phyloP scores from a whole-genome alignment of 176 grass and related monocot genomes.

The Thalia dealbata region DNA sequence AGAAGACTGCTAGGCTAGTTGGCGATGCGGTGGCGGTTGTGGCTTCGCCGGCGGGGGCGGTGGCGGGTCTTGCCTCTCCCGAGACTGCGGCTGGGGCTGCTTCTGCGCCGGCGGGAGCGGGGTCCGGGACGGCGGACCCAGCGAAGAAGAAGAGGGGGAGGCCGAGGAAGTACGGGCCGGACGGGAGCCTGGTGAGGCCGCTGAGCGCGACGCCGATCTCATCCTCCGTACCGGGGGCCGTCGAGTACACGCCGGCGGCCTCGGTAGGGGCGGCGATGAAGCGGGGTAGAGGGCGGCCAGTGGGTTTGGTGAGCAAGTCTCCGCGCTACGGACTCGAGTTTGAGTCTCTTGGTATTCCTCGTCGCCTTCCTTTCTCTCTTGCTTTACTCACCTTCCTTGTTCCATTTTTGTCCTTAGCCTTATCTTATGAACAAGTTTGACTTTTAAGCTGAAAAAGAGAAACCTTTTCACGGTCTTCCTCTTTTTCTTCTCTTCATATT shows the following conservation, averaged over 20 bases:
- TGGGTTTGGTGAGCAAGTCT: slow-evolving; percentile 49
- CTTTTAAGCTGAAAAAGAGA: not conserved
- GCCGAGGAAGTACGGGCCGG: slow-evolving; percentile 78
- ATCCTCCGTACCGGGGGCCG: slow-evolving; percentile 55
- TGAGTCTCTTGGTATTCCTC: slow-evolving; percentile 12
- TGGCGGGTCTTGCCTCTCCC: not conserved
- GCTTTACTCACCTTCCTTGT: not conserved
- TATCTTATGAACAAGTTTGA: not conserved
- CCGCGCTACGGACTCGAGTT: not conserved
- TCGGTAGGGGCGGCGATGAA: slow-evolving; percentile 81
- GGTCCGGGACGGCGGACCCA: not conserved
- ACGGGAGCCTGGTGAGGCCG: slow-evolving; percentile 58
- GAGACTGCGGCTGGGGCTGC: not conserved
- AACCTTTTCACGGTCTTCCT: not conserved
- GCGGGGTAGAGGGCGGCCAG: slow-evolving; percentile 51
- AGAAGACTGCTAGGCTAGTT: not conserved
- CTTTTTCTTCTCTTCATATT: not conserved
- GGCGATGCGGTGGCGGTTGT: not conserved
- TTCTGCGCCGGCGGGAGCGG: not conserved
- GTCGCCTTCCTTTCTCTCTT: not conserved
- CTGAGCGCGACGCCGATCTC: slow-evolving; percentile 80
- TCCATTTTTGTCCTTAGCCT: not conserved
- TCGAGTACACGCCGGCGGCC: slow-evolving; percentile 54
- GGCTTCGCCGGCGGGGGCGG: not conserved
- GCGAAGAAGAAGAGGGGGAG: slow-evolving; percentile 72